Conservation (phyloP, 352 stramenopile genomes). For the Globisporangium takayamanum region DNA sequence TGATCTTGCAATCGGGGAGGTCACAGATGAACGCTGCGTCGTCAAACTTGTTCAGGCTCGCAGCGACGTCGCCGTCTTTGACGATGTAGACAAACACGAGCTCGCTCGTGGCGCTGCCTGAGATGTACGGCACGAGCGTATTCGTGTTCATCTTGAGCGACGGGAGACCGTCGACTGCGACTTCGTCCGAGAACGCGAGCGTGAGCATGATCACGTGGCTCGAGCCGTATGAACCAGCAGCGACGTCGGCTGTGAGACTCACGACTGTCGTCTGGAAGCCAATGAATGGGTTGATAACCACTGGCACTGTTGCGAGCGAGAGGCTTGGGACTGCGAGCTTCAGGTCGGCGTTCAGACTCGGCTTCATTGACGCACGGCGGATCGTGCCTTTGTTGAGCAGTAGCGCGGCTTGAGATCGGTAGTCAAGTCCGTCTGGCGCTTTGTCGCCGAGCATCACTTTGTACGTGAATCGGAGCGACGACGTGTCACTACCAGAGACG, state of each 20-base stretch:
- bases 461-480: slow-evolving; percentile 58
- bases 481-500: slow-evolving; percentile 38
- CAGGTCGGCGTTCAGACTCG: slow-evolving; percentile 51
- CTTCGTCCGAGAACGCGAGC: slow-evolving; percentile 70
- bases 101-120: slow-evolving; percentile 34
- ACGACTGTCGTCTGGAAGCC: slow-evolving; percentile 36
- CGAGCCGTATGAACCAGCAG: slow-evolving; percentile 47
- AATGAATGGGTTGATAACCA: slow-evolving; percentile 43
- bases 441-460: slow-evolving; percentile 54
- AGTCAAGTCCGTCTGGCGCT: slow-evolving; percentile 40
- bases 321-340: slow-evolving; percentile 35
- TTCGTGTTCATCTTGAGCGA: slow-evolving; percentile 59
- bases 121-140: slow-evolving; percentile 46
- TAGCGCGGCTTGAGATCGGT: slow-evolving; percentile 36
- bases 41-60: slow-evolving; percentile 51
- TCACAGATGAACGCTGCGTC: slow-evolving; percentile 43
- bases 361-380: slow-evolving; percentile 34
- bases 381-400: slow-evolving; percentile 64
- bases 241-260: slow-evolving; percentile 38
- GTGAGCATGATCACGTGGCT: slow-evolving; percentile 70
- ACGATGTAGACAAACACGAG: slow-evolving; percentile 78
- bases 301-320: slow-evolving; percentile 30
- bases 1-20: slow-evolving; percentile 35
- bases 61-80: slow-evolving; percentile 28
- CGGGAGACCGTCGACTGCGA: slow-evolving; percentile 44